These are phyloP conservation scores for Saccharomyces kudriavzevii DNA, from an alignment of 805 yeast species.

Conservation along the genomic window DNA sequence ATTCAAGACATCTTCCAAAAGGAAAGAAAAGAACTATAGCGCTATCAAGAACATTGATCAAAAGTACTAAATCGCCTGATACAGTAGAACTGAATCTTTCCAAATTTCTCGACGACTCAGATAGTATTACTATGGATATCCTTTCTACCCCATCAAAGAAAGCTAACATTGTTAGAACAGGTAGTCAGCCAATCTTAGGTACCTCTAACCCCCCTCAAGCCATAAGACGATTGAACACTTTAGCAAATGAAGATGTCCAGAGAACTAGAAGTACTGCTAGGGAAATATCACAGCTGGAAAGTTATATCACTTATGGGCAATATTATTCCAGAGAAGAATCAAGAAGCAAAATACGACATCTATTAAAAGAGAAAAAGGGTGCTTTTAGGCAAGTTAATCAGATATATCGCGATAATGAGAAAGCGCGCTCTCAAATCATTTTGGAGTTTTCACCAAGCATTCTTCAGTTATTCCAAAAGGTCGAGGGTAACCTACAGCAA, in stretches of 20 bases:
- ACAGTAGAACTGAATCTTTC: constrained; percentile 11
- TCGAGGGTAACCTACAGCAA: constrained; percentile 14
- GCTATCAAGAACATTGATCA: background rate
- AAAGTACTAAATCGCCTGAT: background rate
- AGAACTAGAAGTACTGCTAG: background rate
- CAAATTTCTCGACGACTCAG: constrained; percentile 9
- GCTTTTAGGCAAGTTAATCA: constrained; percentile 33
- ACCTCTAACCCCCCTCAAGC: background rate
- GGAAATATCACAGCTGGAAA: constrained; percentile 4
- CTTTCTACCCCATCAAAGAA: background rate
- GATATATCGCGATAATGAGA: constrained; percentile 38
- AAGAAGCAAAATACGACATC: constrained; percentile 2
- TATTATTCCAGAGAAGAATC: constrained; percentile 20
- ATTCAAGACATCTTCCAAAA: background rate
- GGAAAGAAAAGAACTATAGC: background rate
- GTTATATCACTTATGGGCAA: constrained; percentile 19
- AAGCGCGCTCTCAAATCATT: constrained; percentile 43
- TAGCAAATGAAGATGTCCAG: background rate
- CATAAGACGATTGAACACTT: constrained; percentile 3
- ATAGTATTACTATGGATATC: background rate
- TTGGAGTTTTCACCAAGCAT: constrained; percentile 34
- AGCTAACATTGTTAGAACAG: background rate
- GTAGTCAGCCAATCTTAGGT: background rate
- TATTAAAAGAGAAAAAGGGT: constrained; percentile 6
- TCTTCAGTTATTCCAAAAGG: constrained; percentile 25